Evolutionary conservation across 805 yeast genomes (phyloP), one percentile per base, ranked within the genome.

Genomic region (Candida jianshihensis): DNA sequence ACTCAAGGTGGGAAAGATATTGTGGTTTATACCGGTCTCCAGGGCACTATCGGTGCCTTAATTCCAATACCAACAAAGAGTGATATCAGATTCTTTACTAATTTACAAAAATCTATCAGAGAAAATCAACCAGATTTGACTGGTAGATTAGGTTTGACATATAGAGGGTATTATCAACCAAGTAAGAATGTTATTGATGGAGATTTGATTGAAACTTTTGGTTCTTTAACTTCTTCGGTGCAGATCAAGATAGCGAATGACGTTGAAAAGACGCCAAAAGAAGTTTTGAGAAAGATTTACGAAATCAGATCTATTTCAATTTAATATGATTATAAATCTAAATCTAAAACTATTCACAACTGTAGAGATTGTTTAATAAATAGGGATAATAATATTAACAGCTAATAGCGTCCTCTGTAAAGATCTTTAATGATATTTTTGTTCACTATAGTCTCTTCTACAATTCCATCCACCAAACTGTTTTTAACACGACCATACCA

Each of bases 401-500:
- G 19, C 33, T 39, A 24, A 24, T 24, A 24, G 16, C 43, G 40
- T 1, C 83, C 81, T 49, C 88, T 68, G 44, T 64, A 78, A 33
- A 82, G 55, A 38, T 73, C 78, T 37, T 67, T 60, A 8, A 84
- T 72, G 16, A 84, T 66, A 7, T 56, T 56, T 6, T 73, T 71
- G 0, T 60, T 57, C 12, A 61, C 32, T 4, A 84, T 52, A 3
- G 85, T 75, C 43, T 74, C 74, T 20, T 63, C 50, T 1, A 82
- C 70, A 5, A 86, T 67, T 0, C 82, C 81, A 47, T 78, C 82
- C n/a, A 85, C 78, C 31, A 72, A 68, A 5, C 65, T 61, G 0
- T 90, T 87, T 33, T 63, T 59, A 3, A 85, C 87, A 35, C 85
- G 63, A 0, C 94, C 92, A 53, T 84, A 85, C 95, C 95, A 85